Conservation (phyloP, 2,329 filamentous ascomycete genomes). For the Stemphylium vesicarium region DNA sequence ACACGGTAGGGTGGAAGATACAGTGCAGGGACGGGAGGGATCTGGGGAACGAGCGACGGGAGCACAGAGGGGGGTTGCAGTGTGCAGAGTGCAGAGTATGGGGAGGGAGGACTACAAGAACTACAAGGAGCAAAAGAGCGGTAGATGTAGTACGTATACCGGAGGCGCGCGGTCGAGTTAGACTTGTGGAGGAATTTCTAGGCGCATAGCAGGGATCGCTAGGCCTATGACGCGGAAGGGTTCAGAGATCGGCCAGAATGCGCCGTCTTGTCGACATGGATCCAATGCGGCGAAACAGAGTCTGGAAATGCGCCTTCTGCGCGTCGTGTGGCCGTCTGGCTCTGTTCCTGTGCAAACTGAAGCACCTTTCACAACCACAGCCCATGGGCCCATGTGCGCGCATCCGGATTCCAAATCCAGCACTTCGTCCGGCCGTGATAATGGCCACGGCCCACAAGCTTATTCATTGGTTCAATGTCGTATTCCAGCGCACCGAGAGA, state of each 20-base stretch:
- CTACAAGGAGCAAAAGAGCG: slow-evolving; percentile 11
- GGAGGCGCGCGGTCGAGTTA: slow-evolving; percentile 19
- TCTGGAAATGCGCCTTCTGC: background rate
- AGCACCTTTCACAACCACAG: background rate
- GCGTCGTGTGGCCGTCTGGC: background rate
- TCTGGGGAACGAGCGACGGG: slow-evolving; percentile 33
- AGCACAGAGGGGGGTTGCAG: slow-evolving; percentile 17
- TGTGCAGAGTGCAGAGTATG: background rate
- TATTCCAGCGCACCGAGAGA: slow-evolving; percentile 24
- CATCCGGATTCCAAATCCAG: slow-evolving; percentile 11
- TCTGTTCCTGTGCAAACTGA: too few species aligned
- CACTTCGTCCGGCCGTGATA: slow-evolving; percentile 14
- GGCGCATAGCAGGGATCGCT: slow-evolving; percentile 18
- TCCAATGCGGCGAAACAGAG: background rate
- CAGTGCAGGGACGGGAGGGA: slow-evolving; percentile 4
- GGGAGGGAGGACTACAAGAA: background rate
- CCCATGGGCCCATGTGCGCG: slow-evolving; percentile 4
- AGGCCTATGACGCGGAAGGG: slow-evolving; percentile 19
- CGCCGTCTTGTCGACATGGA: background rate
- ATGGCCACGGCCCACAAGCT: slow-evolving; percentile 13
- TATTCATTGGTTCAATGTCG: slow-evolving; percentile 23
- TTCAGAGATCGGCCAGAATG: slow-evolving; percentile 12
- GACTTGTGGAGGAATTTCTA: slow-evolving; percentile 21
- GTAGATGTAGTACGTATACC: slow-evolving; percentile 20
- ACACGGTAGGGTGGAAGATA: slow-evolving; percentile 29